Evolutionary conservation across 2,329 filamentous ascomycete genomes (phyloP), one percentile per base, ranked within the genome.

Genomic region (Aspergillus versicolor): DNA sequence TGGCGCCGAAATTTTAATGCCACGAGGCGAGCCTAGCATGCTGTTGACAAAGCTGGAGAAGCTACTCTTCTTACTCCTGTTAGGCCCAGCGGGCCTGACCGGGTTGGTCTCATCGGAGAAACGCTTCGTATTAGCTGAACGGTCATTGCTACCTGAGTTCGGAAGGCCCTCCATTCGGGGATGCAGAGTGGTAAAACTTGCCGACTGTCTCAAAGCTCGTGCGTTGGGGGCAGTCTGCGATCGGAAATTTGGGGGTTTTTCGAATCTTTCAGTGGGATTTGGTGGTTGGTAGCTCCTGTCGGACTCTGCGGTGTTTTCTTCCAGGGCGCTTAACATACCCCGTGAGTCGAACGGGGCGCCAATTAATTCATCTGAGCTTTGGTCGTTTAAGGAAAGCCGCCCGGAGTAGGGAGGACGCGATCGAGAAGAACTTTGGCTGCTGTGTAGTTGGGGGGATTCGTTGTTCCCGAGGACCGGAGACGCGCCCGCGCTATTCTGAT

Each of bases 1-100:
- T 54, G 94, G 94, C 38, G 92, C 91, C n/a, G 94, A 97, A 68
- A 99, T 99, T 74, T 93, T 86, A 46, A 94, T 91, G 63, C 92
- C 91, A 75, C 92, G 90, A 52, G 90, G 92, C 37, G 92, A 93
- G 63, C 90, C 89, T 58, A 95, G 87, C 70, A 87, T 79, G 72
- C 88, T 93, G 73, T 88, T 93, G 80, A 96, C 87, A 69, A 96
- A 92, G 65, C 88, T 90, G 15, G 90, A 92, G 71, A 96, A 91
- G 57, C 90, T 91, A 51, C 89, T 90, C 79, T 95, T 96, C 79
- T 95, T 95, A 60, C 70, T 74, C 68, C 90, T 84, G 60, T 87
- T 75, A 60, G 87, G 79, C 58, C 77, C 75, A 3, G 81, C 77
- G 15, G 81, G 78, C 68, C 86, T 88, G 43, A 82, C 75, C 54